Evolutionary conservation across 225 moss, liverwort and hornwort genomes (phyloP).

Genomic region (Marchantia paleacea): DNA sequence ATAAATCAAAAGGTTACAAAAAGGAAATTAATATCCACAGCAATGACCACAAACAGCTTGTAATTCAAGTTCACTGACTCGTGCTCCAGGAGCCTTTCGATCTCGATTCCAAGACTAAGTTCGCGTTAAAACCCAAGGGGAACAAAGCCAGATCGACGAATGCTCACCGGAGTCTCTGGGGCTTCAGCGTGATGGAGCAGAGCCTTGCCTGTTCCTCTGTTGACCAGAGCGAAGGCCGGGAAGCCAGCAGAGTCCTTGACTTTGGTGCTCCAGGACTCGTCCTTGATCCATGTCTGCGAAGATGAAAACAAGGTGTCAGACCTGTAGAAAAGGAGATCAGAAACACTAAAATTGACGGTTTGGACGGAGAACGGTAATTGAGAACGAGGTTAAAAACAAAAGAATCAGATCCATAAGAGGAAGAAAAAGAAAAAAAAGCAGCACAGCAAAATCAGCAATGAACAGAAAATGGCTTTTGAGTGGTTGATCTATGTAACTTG

Average conservation of each 20-base stretch:
- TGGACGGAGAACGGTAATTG: not conserved
- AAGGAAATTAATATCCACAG: no score
- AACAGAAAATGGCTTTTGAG: not conserved
- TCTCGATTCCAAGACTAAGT: not conserved
- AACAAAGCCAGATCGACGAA: not conserved
- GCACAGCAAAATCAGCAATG: not conserved
- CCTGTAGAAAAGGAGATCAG: not conserved
- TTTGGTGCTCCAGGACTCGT: slow-evolving; percentile 62
- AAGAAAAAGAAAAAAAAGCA: not conserved
- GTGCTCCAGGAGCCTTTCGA: not conserved
- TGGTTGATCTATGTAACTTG: slow-evolving; percentile 9
- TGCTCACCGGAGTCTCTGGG: slow-evolving; percentile 42
- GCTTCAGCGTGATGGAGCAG: slow-evolving; percentile 46
- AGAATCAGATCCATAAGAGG: not conserved
- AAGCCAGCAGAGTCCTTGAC: slow-evolving; percentile 71
- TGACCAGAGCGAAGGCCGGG: slow-evolving; percentile 64
- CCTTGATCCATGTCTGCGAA: slow-evolving; percentile 77
- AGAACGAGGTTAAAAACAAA: not conserved
- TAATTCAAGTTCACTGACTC: not conserved
- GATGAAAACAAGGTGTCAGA: not conserved
- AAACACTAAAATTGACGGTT: not conserved
- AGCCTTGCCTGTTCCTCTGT: slow-evolving; percentile 64
- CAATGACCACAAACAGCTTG: not conserved
- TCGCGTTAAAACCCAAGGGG: not conserved
- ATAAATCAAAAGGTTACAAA: no score